These are phyloP conservation scores for Ceratocystiopsis brevicomis DNA, from an alignment of 2,329 filamentous ascomycete genomes.

Conservation along the genomic window DNA sequence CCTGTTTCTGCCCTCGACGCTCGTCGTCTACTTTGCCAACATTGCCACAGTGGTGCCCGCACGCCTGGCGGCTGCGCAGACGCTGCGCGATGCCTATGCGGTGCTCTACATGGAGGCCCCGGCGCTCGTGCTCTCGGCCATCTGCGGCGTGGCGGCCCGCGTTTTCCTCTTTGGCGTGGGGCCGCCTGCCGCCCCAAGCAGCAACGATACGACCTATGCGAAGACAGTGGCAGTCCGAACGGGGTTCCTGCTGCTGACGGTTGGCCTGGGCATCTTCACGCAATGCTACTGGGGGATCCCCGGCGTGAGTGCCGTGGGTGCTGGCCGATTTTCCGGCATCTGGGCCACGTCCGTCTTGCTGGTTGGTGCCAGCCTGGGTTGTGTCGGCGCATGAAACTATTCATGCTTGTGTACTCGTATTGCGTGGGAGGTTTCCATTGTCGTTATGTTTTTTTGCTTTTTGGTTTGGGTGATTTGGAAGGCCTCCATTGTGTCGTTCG, in stretches of 20 bases:
- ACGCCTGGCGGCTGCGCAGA: neutral
- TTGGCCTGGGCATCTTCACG: constrained; percentile 40
- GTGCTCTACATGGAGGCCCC: constrained; percentile 1
- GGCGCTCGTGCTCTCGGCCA: neutral
- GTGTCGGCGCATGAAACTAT: constrained; percentile 19
- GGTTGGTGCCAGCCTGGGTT: constrained; percentile 35
- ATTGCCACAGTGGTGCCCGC: constrained; percentile 50
- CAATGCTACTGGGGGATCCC: constrained; percentile 47
- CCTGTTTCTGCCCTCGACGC: constrained; percentile 48
- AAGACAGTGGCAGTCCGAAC: constrained; percentile 47
- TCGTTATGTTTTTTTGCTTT: neutral
- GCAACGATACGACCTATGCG: neutral
- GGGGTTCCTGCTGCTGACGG: constrained; percentile 35
- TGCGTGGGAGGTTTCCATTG: neutral
- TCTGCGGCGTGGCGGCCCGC: constrained; percentile 28
- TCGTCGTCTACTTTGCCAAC: constrained; percentile 59
- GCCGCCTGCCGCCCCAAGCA: constrained; percentile 27
- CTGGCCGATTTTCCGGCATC: constrained; percentile 50
- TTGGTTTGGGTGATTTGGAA: neutral
- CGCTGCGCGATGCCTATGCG: neutral
- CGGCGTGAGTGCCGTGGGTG: constrained; percentile 51
- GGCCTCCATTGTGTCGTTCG: no score
- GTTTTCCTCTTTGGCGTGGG: constrained; percentile 52
- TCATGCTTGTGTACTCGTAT: neutral
- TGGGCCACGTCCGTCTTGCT: constrained; percentile 51